A percentile compares a stretch with the other conserved stretches of the same genome.
phyloP scores from a whole-genome alignment of 2,329 filamentous ascomycete species.

The Tolypocladium inflatum region DNA sequence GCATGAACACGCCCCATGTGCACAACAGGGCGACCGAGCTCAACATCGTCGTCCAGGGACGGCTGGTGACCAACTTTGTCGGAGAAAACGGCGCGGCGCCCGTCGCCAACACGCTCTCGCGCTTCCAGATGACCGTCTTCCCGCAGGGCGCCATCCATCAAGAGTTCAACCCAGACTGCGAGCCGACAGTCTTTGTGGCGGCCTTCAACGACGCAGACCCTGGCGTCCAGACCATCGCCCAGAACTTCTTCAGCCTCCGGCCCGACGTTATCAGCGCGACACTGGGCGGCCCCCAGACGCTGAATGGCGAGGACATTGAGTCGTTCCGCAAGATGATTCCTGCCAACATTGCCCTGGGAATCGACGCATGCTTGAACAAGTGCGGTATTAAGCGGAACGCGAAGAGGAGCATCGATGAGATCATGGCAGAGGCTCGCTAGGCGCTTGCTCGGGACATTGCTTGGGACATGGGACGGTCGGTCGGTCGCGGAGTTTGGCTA shows the following conservation, averaged over 20 bases:
- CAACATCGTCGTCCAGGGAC: conserved; percentile 34
- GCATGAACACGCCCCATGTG: conserved; percentile 40
- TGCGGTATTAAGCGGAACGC: conserved; percentile 31
- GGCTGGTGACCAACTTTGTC: conserved; percentile 32
- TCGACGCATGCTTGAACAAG: conserved; percentile 39
- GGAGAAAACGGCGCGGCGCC: conserved; percentile 31
- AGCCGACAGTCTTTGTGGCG: conserved; percentile 36
- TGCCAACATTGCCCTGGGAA: conserved; percentile 38
- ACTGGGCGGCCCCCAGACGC: conserved; percentile 23
- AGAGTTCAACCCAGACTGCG: conserved; percentile 42
- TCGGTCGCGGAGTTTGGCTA: neutral
- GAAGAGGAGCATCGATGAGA: conserved; percentile 17
- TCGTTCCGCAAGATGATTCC: conserved; percentile 32
- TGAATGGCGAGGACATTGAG: conserved; percentile 30
- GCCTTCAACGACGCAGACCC: conserved; percentile 35
- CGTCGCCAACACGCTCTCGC: conserved; percentile 26
- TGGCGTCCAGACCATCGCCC: conserved; percentile 34
- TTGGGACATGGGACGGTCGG: neutral
- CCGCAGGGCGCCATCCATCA: conserved; percentile 39
- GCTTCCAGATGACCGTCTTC: conserved; percentile 37
- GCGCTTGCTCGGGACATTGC: neutral
- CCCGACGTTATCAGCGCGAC: conserved; percentile 26
- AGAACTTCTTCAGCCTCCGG: conserved; percentile 35
- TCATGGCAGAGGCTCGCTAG: conserved; percentile 1
- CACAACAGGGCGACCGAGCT: conserved; percentile 39